Percentiles rank a stretch among this genome's conserved stretches.
Evolutionary conservation across 352 stramenopile species (phyloP).

Genomic region (Phytophthora ramorum): DNA sequence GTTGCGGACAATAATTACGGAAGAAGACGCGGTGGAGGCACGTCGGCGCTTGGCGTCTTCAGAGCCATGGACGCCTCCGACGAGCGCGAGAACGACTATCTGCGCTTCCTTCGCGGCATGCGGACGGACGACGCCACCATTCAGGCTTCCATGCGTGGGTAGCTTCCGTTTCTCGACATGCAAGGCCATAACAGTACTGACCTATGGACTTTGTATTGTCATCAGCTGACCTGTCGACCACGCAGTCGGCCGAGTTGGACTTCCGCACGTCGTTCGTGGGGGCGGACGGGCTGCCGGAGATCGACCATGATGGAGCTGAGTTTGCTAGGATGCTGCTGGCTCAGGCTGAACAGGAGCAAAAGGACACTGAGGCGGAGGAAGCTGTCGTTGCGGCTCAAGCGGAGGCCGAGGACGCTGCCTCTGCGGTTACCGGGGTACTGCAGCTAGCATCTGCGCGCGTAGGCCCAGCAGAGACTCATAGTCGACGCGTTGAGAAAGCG

Average conservation of each 20-base stretch:
- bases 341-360: slow-evolving; percentile 67
- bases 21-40: slow-evolving; percentile 1
- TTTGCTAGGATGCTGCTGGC: slow-evolving; percentile 77
- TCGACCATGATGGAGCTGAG: slow-evolving; percentile 73
- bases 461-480: slow-evolving; percentile 15
- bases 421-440: slow-evolving; percentile 27
- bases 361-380: slow-evolving; percentile 26
- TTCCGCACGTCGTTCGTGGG: slow-evolving; percentile 77
- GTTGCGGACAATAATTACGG: slow-evolving; percentile 1
- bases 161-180: slow-evolving; percentile 10
- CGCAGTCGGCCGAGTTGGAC: slow-evolving; percentile 71
- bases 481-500: slow-evolving; percentile 11
- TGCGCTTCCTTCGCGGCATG: slow-evolving; percentile 79
- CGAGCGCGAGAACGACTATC: slow-evolving; percentile 74
- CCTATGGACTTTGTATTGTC: neutral
- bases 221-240: slow-evolving; percentile 59
- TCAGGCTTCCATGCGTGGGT: slow-evolving; percentile 52
- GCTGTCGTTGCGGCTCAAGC: slow-evolving; percentile 23
- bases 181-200: slow-evolving; percentile 3
- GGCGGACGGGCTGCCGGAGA: slow-evolving; percentile 61
- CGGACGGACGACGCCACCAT: slow-evolving; percentile 62
- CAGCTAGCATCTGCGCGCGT: slow-evolving; percentile 29
- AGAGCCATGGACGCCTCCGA: slow-evolving; percentile 43
- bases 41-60: neutral
- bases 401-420: slow-evolving; percentile 29